Conservation (phyloP, 257 asterid genomes). For the Solanum gracilifrons region DNA sequence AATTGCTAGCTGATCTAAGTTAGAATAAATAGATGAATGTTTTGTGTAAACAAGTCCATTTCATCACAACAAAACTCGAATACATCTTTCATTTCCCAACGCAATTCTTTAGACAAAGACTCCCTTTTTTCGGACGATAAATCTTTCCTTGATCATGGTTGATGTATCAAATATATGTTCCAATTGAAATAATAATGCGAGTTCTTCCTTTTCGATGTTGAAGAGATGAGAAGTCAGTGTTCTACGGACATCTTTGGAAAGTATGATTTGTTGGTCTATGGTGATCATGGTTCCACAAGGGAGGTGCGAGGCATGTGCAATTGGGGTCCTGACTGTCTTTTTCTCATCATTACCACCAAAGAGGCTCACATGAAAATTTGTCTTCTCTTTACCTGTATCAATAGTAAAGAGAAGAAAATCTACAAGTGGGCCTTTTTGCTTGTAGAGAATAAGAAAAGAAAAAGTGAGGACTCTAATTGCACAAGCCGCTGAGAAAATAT, state of each 20-base stretch:
- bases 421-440: constrained; percentile 11
- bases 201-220: constrained; percentile 1
- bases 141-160: neutral
- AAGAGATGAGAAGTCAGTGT: constrained; percentile 55
- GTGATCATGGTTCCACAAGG: constrained; percentile 11
- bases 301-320: constrained; percentile 60
- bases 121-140: neutral
- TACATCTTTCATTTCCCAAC: neutral
- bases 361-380: no score
- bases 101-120: neutral
- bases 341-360: no score
- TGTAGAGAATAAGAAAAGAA: constrained; percentile 60
- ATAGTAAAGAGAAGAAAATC: constrained; percentile 7
- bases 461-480: constrained; percentile 78
- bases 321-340: constrained; percentile 2
- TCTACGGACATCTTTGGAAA: constrained; percentile 30
- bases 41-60: neutral
- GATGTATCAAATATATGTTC: neutral
- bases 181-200: neutral
- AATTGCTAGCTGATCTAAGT: neutral
- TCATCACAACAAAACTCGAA: neutral
- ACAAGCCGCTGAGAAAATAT: constrained; percentile 55
- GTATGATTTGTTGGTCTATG: neutral
- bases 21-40: neutral
- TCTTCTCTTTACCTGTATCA: no score